Evolutionary conservation across 495 filamentous ascomycete species (phyloP).

Genomic region (Emericellopsis terricola): DNA sequence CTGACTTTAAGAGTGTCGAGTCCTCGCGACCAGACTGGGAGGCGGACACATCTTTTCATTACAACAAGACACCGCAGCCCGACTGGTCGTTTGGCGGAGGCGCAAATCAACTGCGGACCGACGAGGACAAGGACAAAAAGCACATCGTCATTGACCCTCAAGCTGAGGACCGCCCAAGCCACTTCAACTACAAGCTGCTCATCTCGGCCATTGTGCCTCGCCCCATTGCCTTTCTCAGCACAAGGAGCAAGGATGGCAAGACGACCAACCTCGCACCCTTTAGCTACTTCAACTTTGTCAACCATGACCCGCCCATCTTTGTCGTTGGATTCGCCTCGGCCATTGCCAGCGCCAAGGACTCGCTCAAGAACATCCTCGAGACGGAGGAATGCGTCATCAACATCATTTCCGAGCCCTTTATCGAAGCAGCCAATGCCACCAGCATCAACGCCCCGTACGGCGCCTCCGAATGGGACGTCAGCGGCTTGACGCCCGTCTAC

Average conservation of each 20-base stretch:
- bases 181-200: slow-evolving; percentile 81
- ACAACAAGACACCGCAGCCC: slow-evolving; percentile 56
- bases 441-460: slow-evolving; percentile 66
- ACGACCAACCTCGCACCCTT: slow-evolving; percentile 65
- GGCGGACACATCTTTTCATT: slow-evolving; percentile 29
- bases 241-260: slow-evolving; percentile 24
- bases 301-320: slow-evolving; percentile 84
- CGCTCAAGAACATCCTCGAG: slow-evolving; percentile 51
- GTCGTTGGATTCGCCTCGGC: slow-evolving; percentile 51
- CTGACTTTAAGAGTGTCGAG: slow-evolving; percentile 69
- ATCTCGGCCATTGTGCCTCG: slow-evolving; percentile 76
- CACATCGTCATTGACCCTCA: slow-evolving; percentile 77
- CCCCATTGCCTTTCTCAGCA: slow-evolving; percentile 44
- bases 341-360: slow-evolving; percentile 45
- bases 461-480: slow-evolving; percentile 62
- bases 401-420: slow-evolving; percentile 65
- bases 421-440: slow-evolving; percentile 76
- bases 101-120: slow-evolving; percentile 31
- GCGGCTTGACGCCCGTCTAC: slow-evolving; percentile 51
- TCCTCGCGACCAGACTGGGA: slow-evolving; percentile 53
- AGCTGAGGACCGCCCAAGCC: slow-evolving; percentile 42
- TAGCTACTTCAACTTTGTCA: slow-evolving; percentile 66
- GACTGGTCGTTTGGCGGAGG: slow-evolving; percentile 66
- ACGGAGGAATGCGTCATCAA: slow-evolving; percentile 69
- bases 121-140: slow-evolving; percentile 25